Evolutionary conservation across 2,329 filamentous ascomycete genomes (phyloP).

Genomic region (Tetracladium maxilliforme): DNA sequence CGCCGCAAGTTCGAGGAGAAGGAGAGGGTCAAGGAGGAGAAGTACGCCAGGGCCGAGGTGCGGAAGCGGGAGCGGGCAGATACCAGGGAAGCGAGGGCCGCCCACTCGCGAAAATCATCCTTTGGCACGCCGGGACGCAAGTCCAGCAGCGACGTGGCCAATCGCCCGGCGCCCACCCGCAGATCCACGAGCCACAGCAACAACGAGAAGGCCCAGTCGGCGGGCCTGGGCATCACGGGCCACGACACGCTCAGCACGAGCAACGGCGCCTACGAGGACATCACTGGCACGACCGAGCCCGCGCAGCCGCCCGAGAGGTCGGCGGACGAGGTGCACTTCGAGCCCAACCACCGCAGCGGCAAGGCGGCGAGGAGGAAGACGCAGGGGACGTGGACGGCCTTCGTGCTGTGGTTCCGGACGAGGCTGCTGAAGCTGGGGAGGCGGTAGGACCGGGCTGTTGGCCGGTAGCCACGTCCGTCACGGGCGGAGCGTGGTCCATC

Average conservation of each 20-base stretch:
- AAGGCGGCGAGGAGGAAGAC: constrained; percentile 45
- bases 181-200: no score
- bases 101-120: no score
- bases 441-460: constrained; percentile 2
- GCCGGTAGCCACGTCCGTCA: no score
- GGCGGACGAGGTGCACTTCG: no score
- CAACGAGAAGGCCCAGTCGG: no score
- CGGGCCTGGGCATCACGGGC: no score
- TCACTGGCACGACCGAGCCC: neutral
- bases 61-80: constrained; percentile 43
- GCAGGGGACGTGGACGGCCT: constrained; percentile 45
- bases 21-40: constrained; percentile 46
- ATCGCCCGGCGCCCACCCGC: no score
- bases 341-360: constrained; percentile 19
- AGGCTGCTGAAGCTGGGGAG: constrained; percentile 27
- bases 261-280: neutral
- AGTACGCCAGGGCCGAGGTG: constrained; percentile 42
- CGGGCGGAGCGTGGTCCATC: no score
- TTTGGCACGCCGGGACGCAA: no score
- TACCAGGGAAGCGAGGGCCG: constrained; percentile 30
- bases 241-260: no score
- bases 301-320: constrained; percentile 11
- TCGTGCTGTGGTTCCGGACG: constrained; percentile 51
- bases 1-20: constrained; percentile 49
- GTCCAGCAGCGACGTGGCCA: no score